These are phyloP conservation scores for Neurospora discreta DNA, from an alignment of 495 filamentous ascomycete species.

Conservation along the genomic window DNA sequence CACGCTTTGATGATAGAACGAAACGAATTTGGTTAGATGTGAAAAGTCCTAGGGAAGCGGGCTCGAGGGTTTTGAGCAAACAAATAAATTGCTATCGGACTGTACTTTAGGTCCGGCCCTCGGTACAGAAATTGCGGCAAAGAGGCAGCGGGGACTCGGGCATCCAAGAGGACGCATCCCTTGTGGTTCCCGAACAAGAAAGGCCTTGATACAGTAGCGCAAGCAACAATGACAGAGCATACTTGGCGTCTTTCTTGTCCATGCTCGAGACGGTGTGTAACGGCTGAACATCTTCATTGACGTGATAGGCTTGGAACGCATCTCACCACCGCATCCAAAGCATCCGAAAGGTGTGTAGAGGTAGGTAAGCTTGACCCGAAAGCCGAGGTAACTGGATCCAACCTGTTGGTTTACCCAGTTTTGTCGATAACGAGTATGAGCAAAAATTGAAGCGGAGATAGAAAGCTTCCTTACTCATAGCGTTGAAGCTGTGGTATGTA, in stretches of 20 bases:
- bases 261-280: background rate
- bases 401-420: background rate
- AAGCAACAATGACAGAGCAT: background rate
- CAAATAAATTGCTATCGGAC: no score
- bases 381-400: background rate
- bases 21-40: no score
- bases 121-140: background rate
- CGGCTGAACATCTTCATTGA: background rate
- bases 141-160: background rate
- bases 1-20: no score
- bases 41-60: no score
- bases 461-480: background rate
- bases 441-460: background rate
- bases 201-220: background rate
- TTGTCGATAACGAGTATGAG: background rate
- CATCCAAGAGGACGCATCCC: background rate
- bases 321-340: background rate
- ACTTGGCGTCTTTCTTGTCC: background rate
- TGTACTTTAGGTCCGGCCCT: no score
- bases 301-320: background rate
- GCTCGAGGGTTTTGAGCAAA: background rate
- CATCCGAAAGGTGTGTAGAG: background rate
- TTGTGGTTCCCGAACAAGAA: background rate
- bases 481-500: no score
- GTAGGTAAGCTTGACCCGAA: background rate